Base-by-base conservation (phyloP, 2,329 filamentous ascomycete species). In the Chaetomiaceae sp. region DNA sequence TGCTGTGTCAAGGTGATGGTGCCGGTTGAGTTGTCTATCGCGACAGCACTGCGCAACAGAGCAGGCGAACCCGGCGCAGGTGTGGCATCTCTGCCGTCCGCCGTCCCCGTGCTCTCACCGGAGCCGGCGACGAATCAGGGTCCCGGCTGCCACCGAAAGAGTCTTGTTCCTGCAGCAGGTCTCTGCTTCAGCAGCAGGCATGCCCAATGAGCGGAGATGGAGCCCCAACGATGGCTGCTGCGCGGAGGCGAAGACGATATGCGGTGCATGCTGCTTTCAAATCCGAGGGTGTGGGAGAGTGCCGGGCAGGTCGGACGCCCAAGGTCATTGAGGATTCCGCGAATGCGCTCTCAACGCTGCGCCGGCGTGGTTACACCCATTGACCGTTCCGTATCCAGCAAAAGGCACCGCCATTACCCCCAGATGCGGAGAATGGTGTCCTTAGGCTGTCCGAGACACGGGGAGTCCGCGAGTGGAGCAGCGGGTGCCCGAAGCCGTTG, bases 141-240 rank as follows among this genome's bases (percentile, higher is more conserved):
- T 38, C 42, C 51, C 54, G 46, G 54, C 36, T 38, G 29, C 46
- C 48, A 55, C 51, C 54, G 48, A 53, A 20, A 51, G 20, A 33
- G 5, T 39, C 17, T 36, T 15, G 17, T 39, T 34, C 47, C 43
- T 37, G 31, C 42, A 51, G 36, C 23, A 39, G n/a, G n/a, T n/a
- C 6, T 47, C 33, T 49, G 22, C 19, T 36, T 38, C 36, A 34
- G 63, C 62, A 62, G 63, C 56, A 64, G 58, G 64, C 53, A 56
- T 66, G 67, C 67, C 69, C 68, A 70, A 71, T 70, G 62, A 67
- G 64, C 57, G 56, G 45, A 44, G 53, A 31, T 45, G 53, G 31
- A 48, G 33, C 29, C 40, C 44, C 23, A 19, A 38, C 47, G 43
- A 36, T 47, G 39, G 37, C 40, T 33, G 29, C 48, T 37, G 50